phyloP scores from a whole-genome alignment of 2,329 filamentous ascomycete genomes.

The Tolypocladium ophioglossoides region DNA sequence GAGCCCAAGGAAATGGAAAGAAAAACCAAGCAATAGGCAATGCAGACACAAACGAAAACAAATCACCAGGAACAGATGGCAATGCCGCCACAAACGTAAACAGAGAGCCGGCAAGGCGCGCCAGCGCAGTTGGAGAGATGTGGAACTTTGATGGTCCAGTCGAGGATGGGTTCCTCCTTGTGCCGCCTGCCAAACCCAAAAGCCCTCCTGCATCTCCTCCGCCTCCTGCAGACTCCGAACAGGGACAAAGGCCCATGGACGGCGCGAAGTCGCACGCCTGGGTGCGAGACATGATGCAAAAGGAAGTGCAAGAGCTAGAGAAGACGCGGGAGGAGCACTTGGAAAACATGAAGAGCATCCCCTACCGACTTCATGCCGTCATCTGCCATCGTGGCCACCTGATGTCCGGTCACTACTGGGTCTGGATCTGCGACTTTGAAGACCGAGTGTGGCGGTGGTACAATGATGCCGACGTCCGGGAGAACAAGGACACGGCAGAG shows the following conservation, averaged over 20 bases:
- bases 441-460: constrained; percentile 81
- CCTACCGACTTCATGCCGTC: constrained; percentile 80
- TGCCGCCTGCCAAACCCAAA: constrained; percentile 9
- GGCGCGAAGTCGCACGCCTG: constrained; percentile 13
- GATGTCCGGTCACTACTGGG: constrained; percentile 84
- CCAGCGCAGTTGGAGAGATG: constrained; percentile 12
- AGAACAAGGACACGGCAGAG: constrained; percentile 51
- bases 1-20: background rate
- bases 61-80: constrained; percentile 8
- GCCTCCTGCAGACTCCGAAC: background rate
- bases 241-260: constrained; percentile 7
- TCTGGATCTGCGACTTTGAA: constrained; percentile 88
- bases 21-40: background rate
- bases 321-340: constrained; percentile 14
- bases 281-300: constrained; percentile 33
- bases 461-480: constrained; percentile 76
- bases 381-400: constrained; percentile 78
- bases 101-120: constrained; percentile 1
- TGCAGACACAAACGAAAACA: constrained; percentile 15
- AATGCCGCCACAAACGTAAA: background rate
- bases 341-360: constrained; percentile 48
- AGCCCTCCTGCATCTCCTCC: background rate
- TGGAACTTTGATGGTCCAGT: constrained; percentile 29
- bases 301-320: constrained; percentile 25
- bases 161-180: constrained; percentile 23